Evolutionary conservation across 495 filamentous ascomycete species (phyloP).

Genomic region (Hypoxylon perforatum): DNA sequence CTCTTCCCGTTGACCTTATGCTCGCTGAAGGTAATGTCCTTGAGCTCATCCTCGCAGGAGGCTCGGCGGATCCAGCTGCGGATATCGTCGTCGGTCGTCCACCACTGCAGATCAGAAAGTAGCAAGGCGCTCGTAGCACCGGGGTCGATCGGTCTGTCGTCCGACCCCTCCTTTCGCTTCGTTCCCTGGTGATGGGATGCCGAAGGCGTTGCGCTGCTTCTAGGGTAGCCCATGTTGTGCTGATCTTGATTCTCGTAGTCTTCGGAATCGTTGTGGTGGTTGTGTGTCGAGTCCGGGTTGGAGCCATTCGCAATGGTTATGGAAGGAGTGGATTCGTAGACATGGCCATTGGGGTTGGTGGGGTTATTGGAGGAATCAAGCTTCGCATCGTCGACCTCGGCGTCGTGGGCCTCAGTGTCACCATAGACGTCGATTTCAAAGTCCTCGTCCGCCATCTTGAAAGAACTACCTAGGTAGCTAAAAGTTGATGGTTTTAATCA

Average conservation of each 20-base stretch:
- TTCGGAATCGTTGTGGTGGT: slow-evolving; percentile 48
- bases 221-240: slow-evolving; percentile 55
- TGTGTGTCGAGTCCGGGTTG: slow-evolving; percentile 44
- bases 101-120: slow-evolving; percentile 93
- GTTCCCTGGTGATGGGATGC: slow-evolving; percentile 72
- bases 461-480: slow-evolving; percentile 27
- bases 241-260: slow-evolving; percentile 47
- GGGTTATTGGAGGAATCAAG: slow-evolving; percentile 53
- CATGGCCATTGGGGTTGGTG: slow-evolving; percentile 48
- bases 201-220: slow-evolving; percentile 48
- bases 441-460: slow-evolving; percentile 87
- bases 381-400: slow-evolving; percentile 59
- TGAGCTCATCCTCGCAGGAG: slow-evolving; percentile 81
- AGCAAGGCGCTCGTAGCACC: slow-evolving; percentile 84
- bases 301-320: slow-evolving; percentile 52
- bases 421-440: slow-evolving; percentile 99
- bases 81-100: slow-evolving; percentile 95
- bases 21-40: slow-evolving; percentile 94
- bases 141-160: slow-evolving; percentile 82
- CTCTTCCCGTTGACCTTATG: slow-evolving; percentile 99
- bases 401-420: slow-evolving; percentile 69
- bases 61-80: slow-evolving; percentile 86
- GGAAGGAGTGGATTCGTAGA: slow-evolving; percentile 51
- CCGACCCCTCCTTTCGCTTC: slow-evolving; percentile 79
- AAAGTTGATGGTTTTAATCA: slow-evolving; percentile 46